Percentiles rank a stretch among this genome's conserved stretches.
Evolutionary conservation across 176 grass and related monocot species (phyloP).

Genomic region (Thalia dealbata): DNA sequence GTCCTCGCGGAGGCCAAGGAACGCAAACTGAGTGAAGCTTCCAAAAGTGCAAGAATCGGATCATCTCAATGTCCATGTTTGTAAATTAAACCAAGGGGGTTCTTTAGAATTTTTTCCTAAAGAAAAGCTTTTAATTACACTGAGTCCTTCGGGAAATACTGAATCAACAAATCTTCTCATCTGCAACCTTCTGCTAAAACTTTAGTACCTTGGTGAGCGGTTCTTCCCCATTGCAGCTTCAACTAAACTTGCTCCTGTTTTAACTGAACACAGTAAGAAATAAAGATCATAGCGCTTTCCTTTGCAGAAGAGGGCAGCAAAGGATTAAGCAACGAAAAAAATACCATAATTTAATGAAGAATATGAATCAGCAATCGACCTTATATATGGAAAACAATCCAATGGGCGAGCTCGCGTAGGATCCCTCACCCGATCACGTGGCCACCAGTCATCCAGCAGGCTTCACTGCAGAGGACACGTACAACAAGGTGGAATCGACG

Average conservation of each 20-base stretch:
- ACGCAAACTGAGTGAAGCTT: conserved; percentile 9
- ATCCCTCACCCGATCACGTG: no score
- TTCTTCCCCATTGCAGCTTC: conserved; percentile 73
- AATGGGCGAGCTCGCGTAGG: no score
- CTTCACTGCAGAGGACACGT: no score
- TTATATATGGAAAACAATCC: no score
- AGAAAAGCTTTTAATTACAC: no score
- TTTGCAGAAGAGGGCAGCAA: not conserved
- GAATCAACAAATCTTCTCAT: conserved; percentile 57
- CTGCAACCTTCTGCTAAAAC: conserved; percentile 74
- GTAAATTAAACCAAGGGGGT: no score
- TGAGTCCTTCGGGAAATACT: conserved; percentile 56
- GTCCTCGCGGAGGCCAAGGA: conserved; percentile 33
- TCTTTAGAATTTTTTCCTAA: no score
- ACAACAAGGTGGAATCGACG: no score
- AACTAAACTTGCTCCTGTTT: conserved; percentile 61
- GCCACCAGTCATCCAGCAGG: no score
- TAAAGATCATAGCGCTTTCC: not conserved
- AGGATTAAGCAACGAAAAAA: not conserved
- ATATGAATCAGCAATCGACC: not conserved
- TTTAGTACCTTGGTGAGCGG: conserved; percentile 71
- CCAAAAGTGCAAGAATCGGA: not conserved
- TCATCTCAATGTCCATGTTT: not conserved
- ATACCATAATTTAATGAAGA: not conserved
- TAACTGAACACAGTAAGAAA: conserved; percentile 34